Base-by-base conservation (phyloP, 1,284 basidiomycete species). In the Leccinum fallax region DNA sequence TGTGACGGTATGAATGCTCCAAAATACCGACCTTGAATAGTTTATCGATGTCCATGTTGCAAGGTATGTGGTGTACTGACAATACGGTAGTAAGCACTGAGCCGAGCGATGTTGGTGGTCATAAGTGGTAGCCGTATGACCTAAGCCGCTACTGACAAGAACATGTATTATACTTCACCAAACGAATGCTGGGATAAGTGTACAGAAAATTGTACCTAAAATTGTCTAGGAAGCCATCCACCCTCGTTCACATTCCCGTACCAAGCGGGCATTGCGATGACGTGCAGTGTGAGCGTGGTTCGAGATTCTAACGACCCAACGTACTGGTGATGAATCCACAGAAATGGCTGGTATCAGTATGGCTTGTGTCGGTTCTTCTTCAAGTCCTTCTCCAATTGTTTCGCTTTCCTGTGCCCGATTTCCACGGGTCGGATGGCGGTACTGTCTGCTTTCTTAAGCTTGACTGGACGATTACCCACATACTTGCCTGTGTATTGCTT, bases 401-500 rank as follows among this genome's bases (percentile, higher is more conserved):
- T 88, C 9, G 94, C 93, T 73, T 96, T 97, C 61, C 90, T 84
- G 72, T 94, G 92, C 1, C 95, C 96, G 67, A 97, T 97, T 74
- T 96, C 92, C 61, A 98, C 95, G 28, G 94, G 91, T 62, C 92
- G 85, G 67, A 98, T 90, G 63, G 90, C 87, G 58, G 87, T 88
- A 66, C 83, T 82, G 71, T 94, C 91, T 51, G 94, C 94, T 74
- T 94, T 95, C 79, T 90, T 93, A 62, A 98, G 83, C 71, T 93
- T 94, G 67, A 98, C 88, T 21, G 95, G 95, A 63, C 95, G 85
- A 73, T 97, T 97, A 46, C 95, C 95, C 58, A 98, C 95, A 76
- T 98, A 98, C 81, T 98, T 97, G 67, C 95, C 95, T 96, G 13
- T 57, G 53, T 4, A n/a, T 5, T 15, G 67, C 7, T 21, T 64